Evolutionary conservation across 805 yeast genomes (phyloP).

Genomic region (Kodamaea laetipori): DNA sequence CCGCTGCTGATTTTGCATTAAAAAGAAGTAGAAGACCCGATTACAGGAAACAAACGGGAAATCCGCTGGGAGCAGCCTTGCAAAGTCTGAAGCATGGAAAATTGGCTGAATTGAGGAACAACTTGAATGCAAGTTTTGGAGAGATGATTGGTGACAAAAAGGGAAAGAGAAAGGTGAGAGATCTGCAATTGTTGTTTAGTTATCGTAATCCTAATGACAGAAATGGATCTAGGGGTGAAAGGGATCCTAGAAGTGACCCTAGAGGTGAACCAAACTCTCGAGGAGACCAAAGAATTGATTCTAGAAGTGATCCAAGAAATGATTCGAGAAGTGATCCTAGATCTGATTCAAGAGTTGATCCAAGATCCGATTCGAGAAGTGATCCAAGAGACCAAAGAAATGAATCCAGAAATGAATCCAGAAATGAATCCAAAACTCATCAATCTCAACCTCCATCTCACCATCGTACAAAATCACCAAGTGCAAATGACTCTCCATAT

Average conservation of each 20-base stretch:
- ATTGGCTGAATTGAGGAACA: slow-evolving; percentile 27
- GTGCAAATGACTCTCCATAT: slow-evolving; percentile 3
- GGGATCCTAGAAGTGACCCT: slow-evolving; percentile 2
- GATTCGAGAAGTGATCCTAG: slow-evolving; percentile 3
- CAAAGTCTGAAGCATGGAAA: slow-evolving; percentile 28
- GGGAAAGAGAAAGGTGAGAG: slow-evolving; percentile 23
- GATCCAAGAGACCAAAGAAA: background rate
- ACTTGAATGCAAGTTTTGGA: slow-evolving; percentile 17
- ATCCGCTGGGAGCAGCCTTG: slow-evolving; percentile 24
- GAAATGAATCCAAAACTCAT: background rate
- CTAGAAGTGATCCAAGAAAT: background rate
- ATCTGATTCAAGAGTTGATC: slow-evolving; percentile 8
- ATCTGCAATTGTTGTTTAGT: slow-evolving; percentile 39
- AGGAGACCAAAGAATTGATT: background rate
- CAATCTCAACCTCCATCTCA: background rate
- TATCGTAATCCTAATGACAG: slow-evolving; percentile 30
- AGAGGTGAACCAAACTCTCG: slow-evolving; percentile 6
- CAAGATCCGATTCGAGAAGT: background rate
- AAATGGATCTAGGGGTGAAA: slow-evolving; percentile 3
- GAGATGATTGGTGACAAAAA: slow-evolving; percentile 9
- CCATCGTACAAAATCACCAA: slow-evolving; percentile 1
- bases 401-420: background rate
- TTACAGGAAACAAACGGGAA: slow-evolving; percentile 33
- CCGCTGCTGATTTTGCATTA: slow-evolving; percentile 28
- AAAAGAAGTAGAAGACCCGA: slow-evolving; percentile 43